Evolutionary conservation across 352 stramenopile genomes (phyloP).

Genomic region (Phytophthora litchii): DNA sequence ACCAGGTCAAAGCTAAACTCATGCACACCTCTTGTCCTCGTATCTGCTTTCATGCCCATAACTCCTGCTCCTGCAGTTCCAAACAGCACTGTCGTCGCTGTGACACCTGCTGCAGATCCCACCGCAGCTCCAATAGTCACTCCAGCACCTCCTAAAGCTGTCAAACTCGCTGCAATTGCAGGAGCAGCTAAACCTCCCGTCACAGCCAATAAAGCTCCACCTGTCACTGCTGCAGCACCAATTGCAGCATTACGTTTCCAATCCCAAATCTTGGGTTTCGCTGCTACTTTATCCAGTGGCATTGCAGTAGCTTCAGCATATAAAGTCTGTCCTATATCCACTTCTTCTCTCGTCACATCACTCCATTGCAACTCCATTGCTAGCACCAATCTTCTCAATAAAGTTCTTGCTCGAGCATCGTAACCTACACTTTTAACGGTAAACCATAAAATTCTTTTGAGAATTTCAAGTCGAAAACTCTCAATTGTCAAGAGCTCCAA

Average conservation of each 20-base stretch:
- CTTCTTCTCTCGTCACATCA: constrained; percentile 70
- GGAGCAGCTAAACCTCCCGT: constrained; percentile 72
- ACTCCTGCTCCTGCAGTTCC: constrained; percentile 79
- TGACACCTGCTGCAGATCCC: constrained; percentile 57
- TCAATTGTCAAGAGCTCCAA: constrained; percentile 29
- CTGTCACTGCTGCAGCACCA: constrained; percentile 68
- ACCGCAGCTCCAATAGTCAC: constrained; percentile 66
- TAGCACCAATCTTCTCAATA: constrained; percentile 55
- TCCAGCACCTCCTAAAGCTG: constrained; percentile 65
- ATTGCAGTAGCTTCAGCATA: constrained; percentile 79
- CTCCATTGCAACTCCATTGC: constrained; percentile 64
- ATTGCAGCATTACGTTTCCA: constrained; percentile 84
- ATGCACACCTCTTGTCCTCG: constrained; percentile 71
- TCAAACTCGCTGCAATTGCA: constrained; percentile 64
- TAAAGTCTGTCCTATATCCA: constrained; percentile 67
- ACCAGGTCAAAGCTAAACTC: constrained; percentile 86
- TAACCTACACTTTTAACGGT: constrained; percentile 80
- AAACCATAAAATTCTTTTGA: constrained; percentile 82
- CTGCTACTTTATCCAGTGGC: constrained; percentile 64
- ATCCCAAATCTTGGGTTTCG: constrained; percentile 68
- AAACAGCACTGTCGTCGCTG: constrained; percentile 80
- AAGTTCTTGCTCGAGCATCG: constrained; percentile 64
- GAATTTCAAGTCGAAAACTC: constrained; percentile 59
- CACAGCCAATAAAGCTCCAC: constrained; percentile 73
- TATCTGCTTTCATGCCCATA: constrained; percentile 82